A percentile compares a stretch with the other conserved stretches of the same genome.
Evolutionary conservation across 2,329 filamentous ascomycete genomes (phyloP).

Genomic region (Penicillium carneum): DNA sequence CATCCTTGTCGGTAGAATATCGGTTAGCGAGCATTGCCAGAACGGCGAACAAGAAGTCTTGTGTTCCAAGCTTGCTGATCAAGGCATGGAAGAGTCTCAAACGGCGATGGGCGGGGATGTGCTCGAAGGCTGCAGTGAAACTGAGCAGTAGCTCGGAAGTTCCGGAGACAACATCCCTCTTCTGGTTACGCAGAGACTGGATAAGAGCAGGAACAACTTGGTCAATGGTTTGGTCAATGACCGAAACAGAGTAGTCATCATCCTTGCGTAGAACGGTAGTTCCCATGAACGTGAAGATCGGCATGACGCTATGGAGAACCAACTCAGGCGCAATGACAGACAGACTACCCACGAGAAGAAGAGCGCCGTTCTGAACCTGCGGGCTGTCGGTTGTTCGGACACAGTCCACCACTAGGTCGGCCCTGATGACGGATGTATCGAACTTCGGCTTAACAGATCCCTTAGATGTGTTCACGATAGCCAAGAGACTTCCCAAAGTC

Average conservation of each 20-base stretch:
- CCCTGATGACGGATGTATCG: conserved; percentile 79
- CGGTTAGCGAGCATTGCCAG: conserved; percentile 89
- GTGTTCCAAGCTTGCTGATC: conserved; percentile 80
- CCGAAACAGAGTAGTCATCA: conserved; percentile 95
- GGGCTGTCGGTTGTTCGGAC: conserved; percentile 90
- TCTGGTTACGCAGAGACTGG: conserved; percentile 77
- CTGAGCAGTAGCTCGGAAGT: conserved; percentile 90
- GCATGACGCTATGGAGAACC: conserved; percentile 96
- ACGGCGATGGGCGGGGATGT: conserved; percentile 86
- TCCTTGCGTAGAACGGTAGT: conserved; percentile 88
- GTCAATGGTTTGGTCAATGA: conserved; percentile 91
- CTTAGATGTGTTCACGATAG: conserved; percentile 81
- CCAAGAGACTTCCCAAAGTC: conserved; percentile 79
- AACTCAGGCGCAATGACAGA: conserved; percentile 88
- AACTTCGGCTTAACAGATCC: conserved; percentile 59
- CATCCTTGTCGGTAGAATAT: conserved; percentile 77
- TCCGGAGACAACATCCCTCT: conserved; percentile 78
- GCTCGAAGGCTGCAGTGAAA: conserved; percentile 94
- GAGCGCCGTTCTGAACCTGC: conserved; percentile 89
- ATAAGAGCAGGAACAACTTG: conserved; percentile 92
- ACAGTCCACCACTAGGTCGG: conserved; percentile 91
- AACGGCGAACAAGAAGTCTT: conserved; percentile 87
- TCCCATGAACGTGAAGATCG: conserved; percentile 98
- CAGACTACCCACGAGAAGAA: conserved; percentile 85
- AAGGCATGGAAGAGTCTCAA: conserved; percentile 83